Evolutionary conservation across 768 basidiomycete species (phyloP), one percentile per base, ranked within the genome.

Genomic region (Leccinum arenicola): DNA sequence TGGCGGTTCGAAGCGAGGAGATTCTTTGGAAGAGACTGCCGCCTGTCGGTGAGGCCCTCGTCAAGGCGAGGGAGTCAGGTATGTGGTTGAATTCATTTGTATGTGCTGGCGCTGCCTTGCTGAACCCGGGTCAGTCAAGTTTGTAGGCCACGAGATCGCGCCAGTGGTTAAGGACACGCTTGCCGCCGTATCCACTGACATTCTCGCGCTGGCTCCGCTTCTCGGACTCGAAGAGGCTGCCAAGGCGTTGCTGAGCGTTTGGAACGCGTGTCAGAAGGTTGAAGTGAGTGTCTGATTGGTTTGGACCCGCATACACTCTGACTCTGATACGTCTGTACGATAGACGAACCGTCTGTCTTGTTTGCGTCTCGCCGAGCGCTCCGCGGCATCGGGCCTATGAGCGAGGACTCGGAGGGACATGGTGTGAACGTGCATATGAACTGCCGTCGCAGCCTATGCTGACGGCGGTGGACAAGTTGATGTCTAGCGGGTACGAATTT

Each of bases 261-360:
- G 88, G 88, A 81, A 85, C 48, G 75, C 84, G 0, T 75, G 86
- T 6, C 77, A 85, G 57, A 64, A 72, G 23, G 84, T 89, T 11
- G 86, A 88, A 54, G 88, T 89, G 61, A 65, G 85, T 75, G 1
- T 23, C 9, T 29, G 5, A 7, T 36, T 36, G 12, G 11, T 51
- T 58, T 9, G 10, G 36, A 21, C 14, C n/a, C 21, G 12, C 33
- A 8, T 54, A 58, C 27, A 33, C 27, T n/a, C 52, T 47, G 15
- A 23, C 31, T 33, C 38, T 62, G 8, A 55, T 6, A 1, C 4
- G 3, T 35, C 51, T 5, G 4, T 50, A 10, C 29, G 8, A 43
- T 51, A 91, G 89, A 83, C 82, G 62, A 90, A 91, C 61, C 78
- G 86, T 17, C 73, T 86, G 12, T 81, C 82, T 1, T 89, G 87